Base-by-base conservation (phyloP, 441 rosid species). In the Erysimum cheiri region DNA sequence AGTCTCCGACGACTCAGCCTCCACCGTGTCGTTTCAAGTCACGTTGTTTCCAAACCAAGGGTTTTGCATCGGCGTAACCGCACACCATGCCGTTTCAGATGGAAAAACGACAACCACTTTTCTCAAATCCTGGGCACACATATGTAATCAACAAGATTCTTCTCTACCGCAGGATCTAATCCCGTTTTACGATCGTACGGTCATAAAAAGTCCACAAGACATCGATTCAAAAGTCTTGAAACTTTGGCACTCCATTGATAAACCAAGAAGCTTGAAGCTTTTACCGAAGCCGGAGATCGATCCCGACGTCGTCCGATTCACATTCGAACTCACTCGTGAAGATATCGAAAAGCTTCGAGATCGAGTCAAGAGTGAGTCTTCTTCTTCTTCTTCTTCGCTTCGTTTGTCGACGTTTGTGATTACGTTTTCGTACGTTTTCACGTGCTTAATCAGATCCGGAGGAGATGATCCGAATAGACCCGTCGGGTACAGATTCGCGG, bases 21-120 rank as follows among this genome's bases (percentile, higher is more conserved):
- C 59, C 1, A 4, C 7, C 13, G 40, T 77, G 22, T 49, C 81
- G 52, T 19, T 71, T 41, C 85, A 78, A 49, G 61, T 76, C 35
- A 84, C 85, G 26, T 44, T 71, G 1, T 81, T 81, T 8, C 80
- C 85, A 3, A 54, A 60, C 35, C 47, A 62, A 40, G 87, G 85
- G 8, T 79, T 83, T 47, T 55, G 56, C 60, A 72, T 81, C 11
- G 78, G 82, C 8, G 52, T 73, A 6, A 37, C 35, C 5, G 12
- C 68, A 70, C 77, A 84, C 71, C 82, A 76, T 8, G 78, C 73
- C 33, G 69, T 74, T 75, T 43, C 66, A 0, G 84, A 81, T 11
- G 81, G 82, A 1, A 68, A 54, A 41, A 76, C 76, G 4, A 5
- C 73, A 13, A 29, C 71, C 31, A 41, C 31, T 41, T 79, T 81